These are phyloP conservation scores for Russula earlei DNA, from an alignment of 768 basidiomycete genomes.

Conservation along the genomic window DNA sequence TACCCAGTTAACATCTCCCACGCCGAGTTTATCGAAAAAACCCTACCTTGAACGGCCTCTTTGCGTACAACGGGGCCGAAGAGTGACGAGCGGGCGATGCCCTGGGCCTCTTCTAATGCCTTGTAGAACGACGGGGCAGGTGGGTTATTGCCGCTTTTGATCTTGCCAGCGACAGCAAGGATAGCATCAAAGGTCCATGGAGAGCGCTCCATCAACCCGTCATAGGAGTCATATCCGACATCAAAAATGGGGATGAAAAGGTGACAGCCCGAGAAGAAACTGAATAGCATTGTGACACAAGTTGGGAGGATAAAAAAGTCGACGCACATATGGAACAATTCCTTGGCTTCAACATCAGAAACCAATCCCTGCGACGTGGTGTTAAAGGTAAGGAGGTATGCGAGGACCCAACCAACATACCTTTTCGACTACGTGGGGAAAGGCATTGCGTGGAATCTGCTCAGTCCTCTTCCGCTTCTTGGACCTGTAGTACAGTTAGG, in stretches of 20 bases:
- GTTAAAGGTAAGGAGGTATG: neutral
- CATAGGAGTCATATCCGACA: constrained; percentile 86
- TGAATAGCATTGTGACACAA: constrained; percentile 29
- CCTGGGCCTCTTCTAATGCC: constrained; percentile 90
- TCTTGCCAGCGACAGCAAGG: constrained; percentile 85
- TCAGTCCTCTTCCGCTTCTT: constrained; percentile 82
- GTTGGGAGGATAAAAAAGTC: constrained; percentile 1
- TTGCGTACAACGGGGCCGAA: constrained; percentile 92
- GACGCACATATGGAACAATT: constrained; percentile 82
- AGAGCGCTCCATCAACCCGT: constrained; percentile 81
- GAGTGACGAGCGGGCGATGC: constrained; percentile 86
- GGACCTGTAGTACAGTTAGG: constrained; percentile 34
- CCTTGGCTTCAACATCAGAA: constrained; percentile 74
- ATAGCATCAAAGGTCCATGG: constrained; percentile 96
- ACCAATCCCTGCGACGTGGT: constrained; percentile 59
- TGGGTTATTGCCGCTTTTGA: constrained; percentile 82
- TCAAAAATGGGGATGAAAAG: constrained; percentile 95
- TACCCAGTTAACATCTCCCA: neutral
- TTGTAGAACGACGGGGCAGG: constrained; percentile 81
- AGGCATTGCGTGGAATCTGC: constrained; percentile 75
- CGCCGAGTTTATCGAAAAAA: neutral
- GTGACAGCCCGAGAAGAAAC: constrained; percentile 94
- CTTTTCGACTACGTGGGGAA: constrained; percentile 86
- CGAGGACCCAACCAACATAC: constrained; percentile 27
- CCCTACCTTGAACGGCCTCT: constrained; percentile 84